Percentiles rank a stretch among this genome's conserved stretches.
These are phyloP conservation scores for Myxozyma monticola DNA, from an alignment of 805 yeast species.

Conservation along the genomic window DNA sequence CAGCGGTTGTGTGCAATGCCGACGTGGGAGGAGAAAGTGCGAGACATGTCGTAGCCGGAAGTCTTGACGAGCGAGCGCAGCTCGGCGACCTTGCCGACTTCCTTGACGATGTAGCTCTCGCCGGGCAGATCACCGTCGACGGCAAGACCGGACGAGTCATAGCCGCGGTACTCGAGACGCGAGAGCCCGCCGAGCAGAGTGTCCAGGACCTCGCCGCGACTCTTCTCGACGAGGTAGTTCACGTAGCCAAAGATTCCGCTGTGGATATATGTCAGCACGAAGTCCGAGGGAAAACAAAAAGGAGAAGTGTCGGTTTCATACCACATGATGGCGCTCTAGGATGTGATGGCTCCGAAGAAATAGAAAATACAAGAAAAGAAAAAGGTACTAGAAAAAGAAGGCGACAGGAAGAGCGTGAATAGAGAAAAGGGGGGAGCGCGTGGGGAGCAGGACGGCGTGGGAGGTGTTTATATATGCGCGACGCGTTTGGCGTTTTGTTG, in stretches of 20 bases:
- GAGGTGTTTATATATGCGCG: too few species aligned
- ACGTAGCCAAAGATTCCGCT: slow-evolving; percentile 99
- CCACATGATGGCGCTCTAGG: too few species aligned
- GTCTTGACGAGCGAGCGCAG: slow-evolving; percentile 61
- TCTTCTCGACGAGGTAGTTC: slow-evolving; percentile 86
- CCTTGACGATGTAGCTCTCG: slow-evolving; percentile 72
- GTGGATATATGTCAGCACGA: slow-evolving; percentile 54
- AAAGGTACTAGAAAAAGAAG: too few species aligned
- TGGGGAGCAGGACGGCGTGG: too few species aligned
- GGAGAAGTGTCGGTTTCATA: too few species aligned
- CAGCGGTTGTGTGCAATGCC: slow-evolving; percentile 99
- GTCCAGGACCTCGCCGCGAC: slow-evolving; percentile 89
- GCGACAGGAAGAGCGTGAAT: too few species aligned
- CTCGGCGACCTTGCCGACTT: slow-evolving; percentile 87
- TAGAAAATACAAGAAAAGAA: too few species aligned
- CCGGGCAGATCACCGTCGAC: slow-evolving; percentile 82
- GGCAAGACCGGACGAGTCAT: slow-evolving; percentile 96
- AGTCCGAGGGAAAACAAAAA: too few species aligned
- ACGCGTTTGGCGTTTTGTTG: too few species aligned
- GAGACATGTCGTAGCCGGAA: slow-evolving; percentile 55
- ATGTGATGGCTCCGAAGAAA: too few species aligned
- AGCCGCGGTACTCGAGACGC: slow-evolving; percentile 95
- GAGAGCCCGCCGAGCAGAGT: slow-evolving; percentile 81
- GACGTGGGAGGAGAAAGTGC: slow-evolving; percentile 76
- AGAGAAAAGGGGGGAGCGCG: too few species aligned